Evolutionary conservation across 2,329 filamentous ascomycete genomes (phyloP).

Genomic region (Penicillium sp.): DNA sequence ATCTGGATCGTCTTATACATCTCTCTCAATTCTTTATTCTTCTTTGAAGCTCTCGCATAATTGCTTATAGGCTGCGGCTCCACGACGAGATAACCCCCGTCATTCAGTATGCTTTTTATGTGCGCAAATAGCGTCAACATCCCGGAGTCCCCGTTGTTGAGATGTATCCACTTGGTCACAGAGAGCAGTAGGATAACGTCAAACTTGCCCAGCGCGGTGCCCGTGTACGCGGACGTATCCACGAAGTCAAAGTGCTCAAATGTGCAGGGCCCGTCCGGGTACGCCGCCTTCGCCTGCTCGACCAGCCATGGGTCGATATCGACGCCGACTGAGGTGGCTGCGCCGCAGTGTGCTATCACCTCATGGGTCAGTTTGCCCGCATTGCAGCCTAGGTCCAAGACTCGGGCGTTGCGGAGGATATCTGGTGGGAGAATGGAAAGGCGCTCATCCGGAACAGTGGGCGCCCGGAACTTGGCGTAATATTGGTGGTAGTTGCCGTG

Average conservation of each 20-base stretch:
- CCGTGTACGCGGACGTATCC: slow-evolving; percentile 26
- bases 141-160: slow-evolving; percentile 28
- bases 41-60: slow-evolving; percentile 30
- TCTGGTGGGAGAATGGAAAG: slow-evolving; percentile 30
- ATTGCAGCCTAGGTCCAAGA: slow-evolving; percentile 31
- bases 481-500: slow-evolving; percentile 34
- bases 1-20: slow-evolving; percentile 30
- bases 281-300: slow-evolving; percentile 27
- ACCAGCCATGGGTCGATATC: slow-evolving; percentile 31
- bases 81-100: slow-evolving; percentile 30
- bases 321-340: slow-evolving; percentile 26
- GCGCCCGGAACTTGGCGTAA: slow-evolving; percentile 28
- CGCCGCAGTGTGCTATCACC: slow-evolving; percentile 26
- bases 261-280: slow-evolving; percentile 30
- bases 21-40: slow-evolving; percentile 31
- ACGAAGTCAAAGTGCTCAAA: slow-evolving; percentile 31
- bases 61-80: slow-evolving; percentile 33
- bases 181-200: slow-evolving; percentile 29
- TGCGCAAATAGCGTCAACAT: slow-evolving; percentile 28
- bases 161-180: slow-evolving; percentile 31
- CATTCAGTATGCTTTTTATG: slow-evolving; percentile 26
- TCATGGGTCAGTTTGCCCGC: slow-evolving; percentile 31
- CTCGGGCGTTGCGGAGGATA: slow-evolving; percentile 27
- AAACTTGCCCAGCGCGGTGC: slow-evolving; percentile 29
- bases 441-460: slow-evolving; percentile 28